phyloP scores from a whole-genome alignment of 78 protist species.

The Isochrysis galbana region DNA sequence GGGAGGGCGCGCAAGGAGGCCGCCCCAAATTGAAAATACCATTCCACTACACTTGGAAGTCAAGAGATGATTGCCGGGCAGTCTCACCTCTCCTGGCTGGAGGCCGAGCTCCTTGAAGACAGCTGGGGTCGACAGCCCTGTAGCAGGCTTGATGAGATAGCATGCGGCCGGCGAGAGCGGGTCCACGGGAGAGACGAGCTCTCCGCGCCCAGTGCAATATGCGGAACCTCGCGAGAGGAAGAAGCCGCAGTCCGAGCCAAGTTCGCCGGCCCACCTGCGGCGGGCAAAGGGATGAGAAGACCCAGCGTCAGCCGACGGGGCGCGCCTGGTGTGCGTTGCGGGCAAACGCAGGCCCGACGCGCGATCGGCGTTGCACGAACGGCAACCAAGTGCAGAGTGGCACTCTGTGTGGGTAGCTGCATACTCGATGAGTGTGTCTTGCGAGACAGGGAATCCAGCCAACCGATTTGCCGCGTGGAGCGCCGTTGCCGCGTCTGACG shows the following conservation, averaged over 20 bases:
- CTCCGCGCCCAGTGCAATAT: slow-evolving; percentile 14
- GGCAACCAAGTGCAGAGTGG: no score
- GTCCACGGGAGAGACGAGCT: not conserved
- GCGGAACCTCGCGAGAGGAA: slow-evolving; percentile 43
- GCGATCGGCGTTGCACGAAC: no score
- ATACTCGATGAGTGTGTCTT: not conserved
- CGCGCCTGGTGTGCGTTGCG: no score
- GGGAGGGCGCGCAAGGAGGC: no score
- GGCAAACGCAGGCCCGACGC: no score
- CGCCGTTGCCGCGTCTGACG: slow-evolving; percentile 39
- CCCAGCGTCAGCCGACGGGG: no score
- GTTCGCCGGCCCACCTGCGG: slow-evolving; percentile 43
- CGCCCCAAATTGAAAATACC: no score
- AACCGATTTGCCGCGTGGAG: slow-evolving; percentile 41
- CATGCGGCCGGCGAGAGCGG: not conserved
- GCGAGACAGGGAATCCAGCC: not conserved
- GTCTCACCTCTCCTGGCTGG: not conserved
- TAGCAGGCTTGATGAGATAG: slow-evolving; percentile 30
- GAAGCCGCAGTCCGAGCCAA: slow-evolving; percentile 40
- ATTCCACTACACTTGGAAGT: no score
- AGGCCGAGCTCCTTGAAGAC: slow-evolving; percentile 29
- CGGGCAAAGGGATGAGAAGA: no score
- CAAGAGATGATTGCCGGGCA: not conserved
- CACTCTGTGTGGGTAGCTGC: no score
- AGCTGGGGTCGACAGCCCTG: not conserved